phyloP scores from a whole-genome alignment of 2,329 filamentous ascomycete species.

The Cladophialophora immunda region DNA sequence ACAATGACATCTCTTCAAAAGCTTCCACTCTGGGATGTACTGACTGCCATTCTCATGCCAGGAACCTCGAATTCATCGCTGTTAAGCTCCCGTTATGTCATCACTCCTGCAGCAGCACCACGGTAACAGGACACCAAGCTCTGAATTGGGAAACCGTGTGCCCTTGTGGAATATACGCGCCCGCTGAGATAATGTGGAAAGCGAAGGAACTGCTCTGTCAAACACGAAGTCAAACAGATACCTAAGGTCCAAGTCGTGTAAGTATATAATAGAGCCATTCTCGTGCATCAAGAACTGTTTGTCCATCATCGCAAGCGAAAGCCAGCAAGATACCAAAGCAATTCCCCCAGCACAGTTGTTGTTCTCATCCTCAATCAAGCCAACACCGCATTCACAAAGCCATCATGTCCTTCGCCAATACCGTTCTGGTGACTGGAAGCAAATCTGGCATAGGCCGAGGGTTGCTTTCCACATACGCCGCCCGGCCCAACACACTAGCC shows the following conservation, averaged over 20 bases:
- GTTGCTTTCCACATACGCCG: conserved; percentile 30
- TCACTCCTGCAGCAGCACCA: not conserved
- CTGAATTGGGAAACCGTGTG: conserved; percentile 15
- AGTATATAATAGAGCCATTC: conserved; percentile 6
- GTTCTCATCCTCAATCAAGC: not conserved
- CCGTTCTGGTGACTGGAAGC: conserved; percentile 30
- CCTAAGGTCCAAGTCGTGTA: not conserved
- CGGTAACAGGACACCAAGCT: not conserved
- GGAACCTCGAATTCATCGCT: not conserved
- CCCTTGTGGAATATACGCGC: not conserved
- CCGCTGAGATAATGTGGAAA: conserved; percentile 11
- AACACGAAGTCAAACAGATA: not conserved
- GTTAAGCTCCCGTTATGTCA: not conserved
- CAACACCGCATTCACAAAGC: not conserved
- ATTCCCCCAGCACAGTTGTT: not conserved
- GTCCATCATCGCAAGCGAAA: not conserved
- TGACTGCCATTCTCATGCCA: not conserved
- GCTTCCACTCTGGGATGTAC: not conserved
- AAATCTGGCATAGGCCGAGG: conserved; percentile 35
- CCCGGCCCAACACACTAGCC: conserved; percentile 30
- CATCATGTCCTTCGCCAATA: conserved; percentile 30
- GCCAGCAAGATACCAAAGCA: not conserved
- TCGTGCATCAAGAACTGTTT: not conserved
- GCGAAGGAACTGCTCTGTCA: not conserved
- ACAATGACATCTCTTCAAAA: not conserved